Conservation (phyloP, 2,329 filamentous ascomycete species). For the Fusarium heterosporum region DNA sequence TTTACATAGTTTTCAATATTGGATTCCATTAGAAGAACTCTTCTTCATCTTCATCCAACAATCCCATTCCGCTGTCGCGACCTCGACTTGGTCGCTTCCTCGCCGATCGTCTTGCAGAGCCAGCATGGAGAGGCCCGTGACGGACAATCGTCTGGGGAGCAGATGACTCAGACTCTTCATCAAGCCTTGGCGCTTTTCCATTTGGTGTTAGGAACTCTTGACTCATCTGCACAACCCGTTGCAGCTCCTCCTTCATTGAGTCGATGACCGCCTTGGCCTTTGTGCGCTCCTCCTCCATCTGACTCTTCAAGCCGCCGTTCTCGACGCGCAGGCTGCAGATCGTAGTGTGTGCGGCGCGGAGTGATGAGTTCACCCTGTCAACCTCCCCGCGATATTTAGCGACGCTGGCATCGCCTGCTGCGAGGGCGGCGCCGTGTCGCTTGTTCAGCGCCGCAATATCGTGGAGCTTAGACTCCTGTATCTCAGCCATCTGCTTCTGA, state of each 20-base stretch:
- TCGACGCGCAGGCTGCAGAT: slow-evolving; percentile 61
- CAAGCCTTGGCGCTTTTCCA: slow-evolving; percentile 28
- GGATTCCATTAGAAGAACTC: slow-evolving; percentile 45
- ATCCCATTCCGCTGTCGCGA: slow-evolving; percentile 66
- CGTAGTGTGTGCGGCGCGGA: slow-evolving; percentile 61
- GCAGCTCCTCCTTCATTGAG: slow-evolving; percentile 64
- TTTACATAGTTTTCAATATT: not conserved
- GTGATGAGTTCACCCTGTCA: slow-evolving; percentile 58
- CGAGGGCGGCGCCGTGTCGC: slow-evolving; percentile 60
- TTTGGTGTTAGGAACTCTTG: slow-evolving; percentile 56
- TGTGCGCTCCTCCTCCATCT: slow-evolving; percentile 54
- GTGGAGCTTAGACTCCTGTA: slow-evolving; percentile 51
- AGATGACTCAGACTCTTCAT: not conserved
- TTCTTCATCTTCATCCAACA: slow-evolving; percentile 66
- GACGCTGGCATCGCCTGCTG: slow-evolving; percentile 63
- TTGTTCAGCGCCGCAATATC: slow-evolving; percentile 54
- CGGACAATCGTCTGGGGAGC: not conserved
- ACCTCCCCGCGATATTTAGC: slow-evolving; percentile 62
- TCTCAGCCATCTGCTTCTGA: slow-evolving; percentile 53
- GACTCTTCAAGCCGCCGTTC: slow-evolving; percentile 54
- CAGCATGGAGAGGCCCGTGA: not conserved
- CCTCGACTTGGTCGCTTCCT: slow-evolving; percentile 39
- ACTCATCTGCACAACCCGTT: slow-evolving; percentile 60
- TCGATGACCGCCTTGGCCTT: slow-evolving; percentile 60
- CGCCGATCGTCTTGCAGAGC: not conserved